phyloP scores from a whole-genome alignment of 2,329 filamentous ascomycete genomes.

The Colletotrichum brevisporum region DNA sequence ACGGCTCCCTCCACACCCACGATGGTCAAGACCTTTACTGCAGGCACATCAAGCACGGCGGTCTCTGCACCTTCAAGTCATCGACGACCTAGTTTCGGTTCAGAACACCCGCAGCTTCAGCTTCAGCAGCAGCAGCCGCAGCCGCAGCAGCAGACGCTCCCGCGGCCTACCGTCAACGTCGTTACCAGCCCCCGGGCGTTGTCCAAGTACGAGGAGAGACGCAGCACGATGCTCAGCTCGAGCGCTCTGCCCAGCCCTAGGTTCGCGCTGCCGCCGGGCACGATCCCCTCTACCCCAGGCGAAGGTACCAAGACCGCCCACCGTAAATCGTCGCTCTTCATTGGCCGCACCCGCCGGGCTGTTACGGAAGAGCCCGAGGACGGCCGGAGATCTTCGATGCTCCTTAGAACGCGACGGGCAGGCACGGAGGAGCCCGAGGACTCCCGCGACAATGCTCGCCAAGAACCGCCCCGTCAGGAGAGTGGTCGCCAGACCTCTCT shows the following conservation, averaged over 20 bases:
- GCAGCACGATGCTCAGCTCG: slow-evolving; percentile 61
- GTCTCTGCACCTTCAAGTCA: slow-evolving; percentile 47
- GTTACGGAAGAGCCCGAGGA: slow-evolving; percentile 67
- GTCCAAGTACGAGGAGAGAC: slow-evolving; percentile 68
- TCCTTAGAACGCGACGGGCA: slow-evolving; percentile 60
- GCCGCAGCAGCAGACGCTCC: slow-evolving; percentile 44
- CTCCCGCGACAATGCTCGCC: slow-evolving; percentile 53
- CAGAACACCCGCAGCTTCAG: slow-evolving; percentile 46
- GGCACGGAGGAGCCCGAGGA: slow-evolving; percentile 65
- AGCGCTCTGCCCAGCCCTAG: slow-evolving; percentile 64
- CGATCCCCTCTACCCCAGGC: slow-evolving; percentile 55
- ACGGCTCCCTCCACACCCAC: slow-evolving; percentile 58
- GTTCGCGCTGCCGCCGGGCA: slow-evolving; percentile 48
- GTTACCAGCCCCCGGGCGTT: slow-evolving; percentile 62
- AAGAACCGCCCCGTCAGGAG: slow-evolving; percentile 15
- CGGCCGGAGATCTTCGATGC: slow-evolving; percentile 63
- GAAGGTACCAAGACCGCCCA: slow-evolving; percentile 52
- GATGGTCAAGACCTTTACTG: slow-evolving; percentile 56
- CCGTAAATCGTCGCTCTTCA: slow-evolving; percentile 69
- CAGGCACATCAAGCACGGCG: slow-evolving; percentile 45
- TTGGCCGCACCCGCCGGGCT: slow-evolving; percentile 61
- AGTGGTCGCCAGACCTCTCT: slow-evolving; percentile 59
- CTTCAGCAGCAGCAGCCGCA: slow-evolving; percentile 43
- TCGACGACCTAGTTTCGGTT: slow-evolving; percentile 57
- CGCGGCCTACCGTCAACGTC: slow-evolving; percentile 42